Conservation (phyloP, 2,329 filamentous ascomycete species). For the Tolypocladium amazonense region DNA sequence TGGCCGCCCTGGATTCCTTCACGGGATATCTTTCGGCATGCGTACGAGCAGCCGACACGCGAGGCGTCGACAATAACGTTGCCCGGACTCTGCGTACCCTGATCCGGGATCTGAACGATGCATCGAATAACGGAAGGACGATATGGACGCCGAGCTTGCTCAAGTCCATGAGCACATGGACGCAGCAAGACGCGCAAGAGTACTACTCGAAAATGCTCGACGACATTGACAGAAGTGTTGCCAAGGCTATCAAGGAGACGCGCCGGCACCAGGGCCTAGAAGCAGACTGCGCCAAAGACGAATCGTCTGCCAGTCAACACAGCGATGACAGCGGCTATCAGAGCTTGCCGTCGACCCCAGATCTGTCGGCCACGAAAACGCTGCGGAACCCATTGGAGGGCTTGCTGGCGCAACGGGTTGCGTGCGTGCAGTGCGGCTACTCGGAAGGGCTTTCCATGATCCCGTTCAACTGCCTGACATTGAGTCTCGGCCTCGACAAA, state of each 20-base stretch:
- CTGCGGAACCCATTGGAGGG: slow-evolving; percentile 76
- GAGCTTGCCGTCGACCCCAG: slow-evolving; percentile 29
- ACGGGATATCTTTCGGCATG: slow-evolving; percentile 50
- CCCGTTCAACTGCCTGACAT: slow-evolving; percentile 86
- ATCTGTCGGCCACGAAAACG: slow-evolving; percentile 23
- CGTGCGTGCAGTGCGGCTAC: slow-evolving; percentile 75
- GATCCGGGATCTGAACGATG: slow-evolving; percentile 59
- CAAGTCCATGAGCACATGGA: slow-evolving; percentile 89
- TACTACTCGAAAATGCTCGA: slow-evolving; percentile 88
- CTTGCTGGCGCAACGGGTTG: slow-evolving; percentile 75
- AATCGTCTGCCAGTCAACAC: slow-evolving; percentile 32
- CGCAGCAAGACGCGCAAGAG: slow-evolving; percentile 96
- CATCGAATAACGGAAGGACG: slow-evolving; percentile 59
- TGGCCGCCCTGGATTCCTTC: slow-evolving; percentile 66
- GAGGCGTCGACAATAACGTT: slow-evolving; percentile 22
- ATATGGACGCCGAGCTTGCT: slow-evolving; percentile 74
- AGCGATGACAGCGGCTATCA: slow-evolving; percentile 50
- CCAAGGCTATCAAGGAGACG: slow-evolving; percentile 28
- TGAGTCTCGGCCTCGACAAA: slow-evolving; percentile 60
- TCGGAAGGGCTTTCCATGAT: slow-evolving; percentile 84
- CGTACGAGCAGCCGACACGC: slow-evolving; percentile 17
- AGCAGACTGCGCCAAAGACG: slow-evolving; percentile 26
- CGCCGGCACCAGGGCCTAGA: slow-evolving; percentile 27
- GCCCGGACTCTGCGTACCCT: slow-evolving; percentile 49
- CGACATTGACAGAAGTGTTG: slow-evolving; percentile 69